phyloP scores from a whole-genome alignment of 2,329 filamentous ascomycete genomes.

The Colletotrichum neosansevieriae region DNA sequence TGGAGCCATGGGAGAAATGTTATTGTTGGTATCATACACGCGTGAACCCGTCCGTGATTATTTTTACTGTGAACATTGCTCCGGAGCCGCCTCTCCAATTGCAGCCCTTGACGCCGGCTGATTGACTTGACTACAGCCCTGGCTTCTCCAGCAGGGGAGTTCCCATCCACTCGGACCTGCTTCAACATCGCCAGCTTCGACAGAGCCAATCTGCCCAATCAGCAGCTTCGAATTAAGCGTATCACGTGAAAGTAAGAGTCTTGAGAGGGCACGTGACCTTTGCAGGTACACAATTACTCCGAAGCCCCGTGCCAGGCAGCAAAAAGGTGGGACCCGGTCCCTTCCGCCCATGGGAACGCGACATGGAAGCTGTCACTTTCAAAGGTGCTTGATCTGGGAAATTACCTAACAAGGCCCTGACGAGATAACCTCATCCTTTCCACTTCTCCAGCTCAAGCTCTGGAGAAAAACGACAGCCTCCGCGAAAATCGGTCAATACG shows the following conservation, averaged over 20 bases:
- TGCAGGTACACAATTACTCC: constrained; percentile 14
- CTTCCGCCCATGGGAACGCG: constrained; percentile 15
- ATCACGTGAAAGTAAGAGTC: constrained; percentile 1
- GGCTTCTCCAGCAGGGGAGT: not conserved
- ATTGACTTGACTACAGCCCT: not conserved
- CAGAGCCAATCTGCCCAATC: constrained; percentile 16
- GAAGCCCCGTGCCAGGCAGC: constrained; percentile 15
- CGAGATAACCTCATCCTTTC: constrained; percentile 34
- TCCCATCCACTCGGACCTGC: constrained; percentile 1
- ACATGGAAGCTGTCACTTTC: constrained; percentile 35
- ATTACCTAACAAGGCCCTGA: constrained; percentile 32
- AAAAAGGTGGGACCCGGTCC: constrained; percentile 16
- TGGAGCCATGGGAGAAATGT: not conserved
- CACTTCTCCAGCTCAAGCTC: constrained; percentile 14
- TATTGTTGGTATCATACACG: constrained; percentile 1
- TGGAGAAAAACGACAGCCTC: not conserved
- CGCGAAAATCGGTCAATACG: not conserved
- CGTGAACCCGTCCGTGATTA: constrained; percentile 1
- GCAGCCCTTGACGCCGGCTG: not conserved
- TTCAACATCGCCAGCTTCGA: not conserved
- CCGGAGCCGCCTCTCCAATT: not conserved
- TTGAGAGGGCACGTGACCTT: constrained; percentile 3
- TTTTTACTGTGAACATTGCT: not conserved
- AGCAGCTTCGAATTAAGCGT: not conserved
- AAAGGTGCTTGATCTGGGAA: constrained; percentile 24